These are phyloP conservation scores for Geranium brycei DNA, from an alignment of 345 rosid species.

Conservation along the genomic window DNA sequence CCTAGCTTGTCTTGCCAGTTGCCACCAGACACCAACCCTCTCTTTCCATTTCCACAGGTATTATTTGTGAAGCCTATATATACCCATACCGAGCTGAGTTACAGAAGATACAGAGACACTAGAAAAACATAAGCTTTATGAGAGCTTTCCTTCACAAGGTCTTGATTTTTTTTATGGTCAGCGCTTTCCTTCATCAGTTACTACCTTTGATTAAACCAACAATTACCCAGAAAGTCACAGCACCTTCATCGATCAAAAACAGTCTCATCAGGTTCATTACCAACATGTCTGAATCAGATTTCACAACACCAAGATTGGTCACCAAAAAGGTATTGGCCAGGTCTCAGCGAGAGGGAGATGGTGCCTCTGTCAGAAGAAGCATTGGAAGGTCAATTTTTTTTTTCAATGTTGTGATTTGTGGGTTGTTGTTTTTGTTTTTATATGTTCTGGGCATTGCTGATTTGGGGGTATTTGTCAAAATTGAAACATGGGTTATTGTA, in stretches of 20 bases:
- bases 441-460: no score
- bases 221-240: neutral
- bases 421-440: no score
- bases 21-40: neutral
- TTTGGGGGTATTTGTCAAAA: neutral
- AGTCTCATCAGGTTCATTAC: neutral
- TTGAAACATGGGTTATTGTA: neutral
- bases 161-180: no score
- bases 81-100: neutral
- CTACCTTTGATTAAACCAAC: no score
- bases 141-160: constrained; percentile 11
- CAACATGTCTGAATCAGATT: constrained; percentile 52
- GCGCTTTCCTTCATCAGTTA: no score
- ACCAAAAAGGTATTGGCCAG: constrained; percentile 61
- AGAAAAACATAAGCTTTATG: constrained; percentile 12
- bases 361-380: constrained; percentile 83
- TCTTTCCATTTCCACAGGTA: neutral
- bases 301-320: constrained; percentile 45
- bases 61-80: neutral
- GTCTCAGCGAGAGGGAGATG: constrained; percentile 77
- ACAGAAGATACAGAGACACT: neutral
- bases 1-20: neutral
- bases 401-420: neutral
- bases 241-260: constrained; percentile 16
- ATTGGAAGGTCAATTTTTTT: constrained; percentile 55